Conservation (phyloP, 345 rosid genomes). For the Jatropha curcas region DNA sequence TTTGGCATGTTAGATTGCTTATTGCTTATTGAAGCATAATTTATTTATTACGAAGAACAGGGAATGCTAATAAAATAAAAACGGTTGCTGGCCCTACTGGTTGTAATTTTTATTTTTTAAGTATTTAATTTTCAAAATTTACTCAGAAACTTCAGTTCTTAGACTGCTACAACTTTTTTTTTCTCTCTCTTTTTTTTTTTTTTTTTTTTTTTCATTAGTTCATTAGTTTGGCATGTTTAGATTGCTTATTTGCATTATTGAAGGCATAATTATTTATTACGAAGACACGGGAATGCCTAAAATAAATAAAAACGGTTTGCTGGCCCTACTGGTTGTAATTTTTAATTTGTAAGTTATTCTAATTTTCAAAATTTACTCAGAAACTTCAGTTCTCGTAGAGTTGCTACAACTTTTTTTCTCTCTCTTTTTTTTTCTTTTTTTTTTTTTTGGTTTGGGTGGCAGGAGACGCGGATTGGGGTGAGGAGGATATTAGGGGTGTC, state of each 20-base stretch:
- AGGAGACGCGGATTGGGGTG: too few relatives aligned
- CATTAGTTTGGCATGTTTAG: not conserved
- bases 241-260: not conserved
- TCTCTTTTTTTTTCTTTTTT: too few relatives aligned
- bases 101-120: not conserved
- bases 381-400: too few relatives aligned
- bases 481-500: too few relatives aligned
- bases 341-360: not conserved
- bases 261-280: not conserved
- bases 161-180: too few relatives aligned
- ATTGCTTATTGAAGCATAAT: not conserved
- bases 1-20: not conserved
- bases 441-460: too few relatives aligned
- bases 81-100: not conserved
- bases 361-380: not conserved
- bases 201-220: too few relatives aligned
- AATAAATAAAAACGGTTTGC: not conserved
- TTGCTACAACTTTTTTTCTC: too few relatives aligned
- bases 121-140: not conserved
- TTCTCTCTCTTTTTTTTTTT: too few relatives aligned
- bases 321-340: not conserved
- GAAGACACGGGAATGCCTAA: too few relatives aligned
- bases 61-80: not conserved
- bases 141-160: too few relatives aligned
- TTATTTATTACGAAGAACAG: not conserved